Evolutionary conservation across 768 basidiomycete genomes (phyloP).

Genomic region (Russula brevipes): DNA sequence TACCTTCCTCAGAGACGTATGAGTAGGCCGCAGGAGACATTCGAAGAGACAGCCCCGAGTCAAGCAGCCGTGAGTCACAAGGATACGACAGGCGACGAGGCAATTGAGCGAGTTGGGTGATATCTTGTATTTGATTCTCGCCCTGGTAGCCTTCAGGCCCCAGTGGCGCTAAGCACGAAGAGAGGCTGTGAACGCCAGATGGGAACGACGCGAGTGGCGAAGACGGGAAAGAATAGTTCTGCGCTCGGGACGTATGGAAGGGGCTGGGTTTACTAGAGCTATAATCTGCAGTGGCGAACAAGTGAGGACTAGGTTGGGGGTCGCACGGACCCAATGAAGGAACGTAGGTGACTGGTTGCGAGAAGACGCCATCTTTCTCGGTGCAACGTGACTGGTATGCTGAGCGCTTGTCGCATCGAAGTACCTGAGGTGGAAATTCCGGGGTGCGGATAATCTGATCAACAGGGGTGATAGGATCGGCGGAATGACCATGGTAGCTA

Average conservation of each 20-base stretch:
- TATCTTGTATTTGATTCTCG: not conserved
- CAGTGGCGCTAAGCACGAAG: conserved; percentile 5
- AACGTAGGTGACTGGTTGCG: conserved; percentile 1
- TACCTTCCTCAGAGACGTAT: conserved; percentile 12
- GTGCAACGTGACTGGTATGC: not conserved
- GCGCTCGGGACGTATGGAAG: conserved; percentile 14
- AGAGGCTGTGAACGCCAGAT: not conserved
- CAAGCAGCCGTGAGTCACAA: conserved; percentile 1
- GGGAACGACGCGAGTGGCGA: conserved; percentile 15
- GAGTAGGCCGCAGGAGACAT: conserved; percentile 5
- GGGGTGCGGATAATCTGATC: conserved; percentile 33
- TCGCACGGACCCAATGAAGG: conserved; percentile 1
- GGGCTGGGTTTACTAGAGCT: conserved; percentile 8
- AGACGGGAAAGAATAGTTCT: conserved; percentile 17
- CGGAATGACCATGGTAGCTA: conserved; percentile 2
- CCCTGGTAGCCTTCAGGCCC: conserved; percentile 4
- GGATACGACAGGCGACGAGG: conserved; percentile 24
- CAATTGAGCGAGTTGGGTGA: conserved; percentile 10
- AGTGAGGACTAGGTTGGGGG: not conserved
- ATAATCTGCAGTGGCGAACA: not conserved
- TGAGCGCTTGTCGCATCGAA: conserved; percentile 22
- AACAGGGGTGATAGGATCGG: conserved; percentile 26
- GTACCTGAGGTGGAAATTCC: conserved; percentile 28
- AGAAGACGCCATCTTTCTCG: conserved; percentile 7
- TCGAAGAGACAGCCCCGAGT: conserved; percentile 3